Evolutionary conservation across 345 rosid species (phyloP), one percentile per base, ranked within the genome.

Genomic region (Populus nigra): DNA sequence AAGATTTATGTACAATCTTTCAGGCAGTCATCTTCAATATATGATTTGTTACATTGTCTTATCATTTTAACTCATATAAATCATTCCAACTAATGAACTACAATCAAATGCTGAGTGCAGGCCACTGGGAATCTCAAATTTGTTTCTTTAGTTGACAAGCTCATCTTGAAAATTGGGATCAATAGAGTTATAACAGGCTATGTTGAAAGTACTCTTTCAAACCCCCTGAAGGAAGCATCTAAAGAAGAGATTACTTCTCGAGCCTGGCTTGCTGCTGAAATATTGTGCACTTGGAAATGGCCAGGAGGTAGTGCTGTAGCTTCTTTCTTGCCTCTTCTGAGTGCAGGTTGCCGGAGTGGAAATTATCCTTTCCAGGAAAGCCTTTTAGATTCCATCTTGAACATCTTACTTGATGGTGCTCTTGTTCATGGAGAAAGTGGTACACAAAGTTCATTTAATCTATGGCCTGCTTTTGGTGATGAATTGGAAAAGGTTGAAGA

Each of bases 221-320:
- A 71, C 63, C 18, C 31, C 6, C 62, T 68, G 12, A 78, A 85
- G 77, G 87, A 82, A 75, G 59, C 81, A 75, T 47, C 69, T 71
- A 78, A 79, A 36, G 76, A 67, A 65, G 85, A 71, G 39, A 78
- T 77, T 73, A 72, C 80, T 80, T 69, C 86, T 81, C 92, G 89
- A 81, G 91, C 93, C 78, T 95, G 99, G 99, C 84, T 95, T 88
- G 93, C 89, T 68, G 93, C 92, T 77, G 99, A 93, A 85, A 83
- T 95, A 55, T 86, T 95, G 75, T 93, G 97, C 88, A 88, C 93
- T 35, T 95, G 99, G 98, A 88, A 91, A 84, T 93, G 99, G 99
- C 91, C 91, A 53, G 99, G 97, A 62, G 96, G 99, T 76, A 84
- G 83, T 85, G 92, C 88, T 82, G 53, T 83, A 49, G 73, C 85